phyloP scores from a whole-genome alignment of 345 rosid genomes.

The Populus tremula region DNA sequence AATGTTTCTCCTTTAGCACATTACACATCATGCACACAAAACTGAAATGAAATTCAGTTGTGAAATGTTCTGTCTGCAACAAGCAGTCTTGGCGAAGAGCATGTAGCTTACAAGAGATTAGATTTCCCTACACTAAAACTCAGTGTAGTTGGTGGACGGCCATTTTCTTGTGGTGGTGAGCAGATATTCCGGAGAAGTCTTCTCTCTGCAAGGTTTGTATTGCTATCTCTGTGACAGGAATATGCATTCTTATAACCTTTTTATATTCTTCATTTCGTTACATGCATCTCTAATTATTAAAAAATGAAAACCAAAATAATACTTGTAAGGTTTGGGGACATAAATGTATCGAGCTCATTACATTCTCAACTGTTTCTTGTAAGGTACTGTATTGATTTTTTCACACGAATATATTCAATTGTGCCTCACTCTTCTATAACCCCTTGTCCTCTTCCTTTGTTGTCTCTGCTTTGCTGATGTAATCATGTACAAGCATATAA shows the following conservation, averaged over 20 bases:
- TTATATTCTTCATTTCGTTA: neutral
- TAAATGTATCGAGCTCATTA: too few species aligned
- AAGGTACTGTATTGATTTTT: neutral
- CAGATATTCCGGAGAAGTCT: conserved; percentile 53
- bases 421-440: neutral
- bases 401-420: neutral
- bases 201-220: conserved; percentile 52
- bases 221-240: conserved; percentile 3
- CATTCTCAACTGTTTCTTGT: neutral
- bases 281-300: neutral
- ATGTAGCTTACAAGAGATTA: conserved; percentile 63
- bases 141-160: conserved; percentile 84
- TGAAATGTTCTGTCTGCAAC: conserved; percentile 16
- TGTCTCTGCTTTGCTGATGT: neutral
- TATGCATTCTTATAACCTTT: neutral
- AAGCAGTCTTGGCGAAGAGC: conserved; percentile 76
- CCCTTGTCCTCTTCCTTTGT: neutral
- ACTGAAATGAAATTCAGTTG: neutral
- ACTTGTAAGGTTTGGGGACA: neutral
- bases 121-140: conserved; percentile 68
- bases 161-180: conserved; percentile 81
- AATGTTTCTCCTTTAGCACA: neutral
- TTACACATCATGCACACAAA: conserved; percentile 4
- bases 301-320: neutral
- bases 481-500: neutral